phyloP scores from a whole-genome alignment of 2,329 filamentous ascomycete genomes.

The Diplodia seriata region DNA sequence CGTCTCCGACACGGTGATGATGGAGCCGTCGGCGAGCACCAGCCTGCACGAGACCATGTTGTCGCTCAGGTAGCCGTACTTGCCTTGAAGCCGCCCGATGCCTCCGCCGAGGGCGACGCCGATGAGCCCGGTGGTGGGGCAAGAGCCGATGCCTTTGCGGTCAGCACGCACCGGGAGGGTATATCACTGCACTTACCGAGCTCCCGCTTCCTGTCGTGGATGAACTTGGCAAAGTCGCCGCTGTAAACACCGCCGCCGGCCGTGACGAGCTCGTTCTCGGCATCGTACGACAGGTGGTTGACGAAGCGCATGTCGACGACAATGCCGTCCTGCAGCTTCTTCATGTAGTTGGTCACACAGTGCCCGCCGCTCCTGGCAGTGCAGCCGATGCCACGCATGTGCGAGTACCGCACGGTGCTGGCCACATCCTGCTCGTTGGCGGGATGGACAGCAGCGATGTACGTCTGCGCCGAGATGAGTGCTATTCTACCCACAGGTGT shows the following conservation, averaged over 20 bases:
- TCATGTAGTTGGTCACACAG: not conserved
- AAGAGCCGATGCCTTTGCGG: constrained; percentile 7
- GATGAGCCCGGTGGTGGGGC: constrained; percentile 13
- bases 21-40: constrained; percentile 51
- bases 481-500: not conserved
- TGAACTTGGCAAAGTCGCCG: not conserved
- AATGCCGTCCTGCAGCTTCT: not conserved
- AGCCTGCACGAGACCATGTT: constrained; percentile 40
- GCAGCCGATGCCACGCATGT: constrained; percentile 2
- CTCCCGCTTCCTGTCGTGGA: not conserved
- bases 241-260: not conserved
- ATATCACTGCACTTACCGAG: not conserved
- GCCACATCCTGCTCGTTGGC: not conserved
- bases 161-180: not conserved
- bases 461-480: constrained; percentile 1
- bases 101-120: constrained; percentile 16
- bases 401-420: not conserved
- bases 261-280: not conserved
- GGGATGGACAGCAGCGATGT: not conserved
- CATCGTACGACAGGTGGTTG: not conserved
- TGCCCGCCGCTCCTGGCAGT: not conserved
- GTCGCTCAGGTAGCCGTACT: constrained; percentile 15
- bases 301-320: not conserved
- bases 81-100: constrained; percentile 8
- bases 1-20: constrained; percentile 49